Evolutionary conservation across 179 eudicot genomes (phyloP).

Genomic region (Beta lomatogona): DNA sequence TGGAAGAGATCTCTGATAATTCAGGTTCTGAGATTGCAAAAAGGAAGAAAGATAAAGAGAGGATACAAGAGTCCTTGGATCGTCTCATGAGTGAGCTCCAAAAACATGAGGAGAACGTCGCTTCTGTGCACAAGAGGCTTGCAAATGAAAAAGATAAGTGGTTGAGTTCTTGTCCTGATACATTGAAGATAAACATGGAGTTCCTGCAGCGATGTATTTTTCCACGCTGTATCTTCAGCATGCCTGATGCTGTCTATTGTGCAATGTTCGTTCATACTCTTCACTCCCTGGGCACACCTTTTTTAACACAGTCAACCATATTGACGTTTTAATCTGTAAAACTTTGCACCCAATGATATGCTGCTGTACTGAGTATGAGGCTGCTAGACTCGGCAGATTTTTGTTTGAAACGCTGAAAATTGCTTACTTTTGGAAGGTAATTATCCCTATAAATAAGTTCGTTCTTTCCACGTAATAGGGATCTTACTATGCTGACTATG

Average conservation of each 20-base stretch:
- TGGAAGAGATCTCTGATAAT: constrained; percentile 97
- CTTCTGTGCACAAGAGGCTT: constrained; percentile 86
- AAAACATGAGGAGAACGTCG: constrained; percentile 85
- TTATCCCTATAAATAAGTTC: not conserved
- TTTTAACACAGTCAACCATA: constrained; percentile 97
- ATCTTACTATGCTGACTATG: constrained; percentile 15
- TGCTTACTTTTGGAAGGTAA: constrained; percentile 98
- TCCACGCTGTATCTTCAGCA: constrained; percentile 97
- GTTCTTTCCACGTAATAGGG: constrained; percentile 5
- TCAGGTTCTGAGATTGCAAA: constrained; percentile 97
- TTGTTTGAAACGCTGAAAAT: constrained; percentile 88
- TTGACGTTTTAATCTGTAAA: constrained; percentile 95
- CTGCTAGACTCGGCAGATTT: constrained; percentile 96
- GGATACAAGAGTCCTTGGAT: constrained; percentile 93
- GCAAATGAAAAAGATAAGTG: constrained; percentile 92
- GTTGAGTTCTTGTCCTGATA: constrained; percentile 97
- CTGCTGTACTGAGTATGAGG: constrained; percentile 99
- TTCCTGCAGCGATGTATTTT: constrained; percentile 98
- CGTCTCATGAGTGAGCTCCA: constrained; percentile 82
- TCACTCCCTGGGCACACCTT: constrained; percentile 95
- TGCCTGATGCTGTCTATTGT: constrained; percentile 98
- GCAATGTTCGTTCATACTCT: constrained; percentile 96
- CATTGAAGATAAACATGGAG: constrained; percentile 96
- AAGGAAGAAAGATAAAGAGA: constrained; percentile 96
- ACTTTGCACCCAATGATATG: constrained; percentile 99